Base-by-base conservation (phyloP, 2,329 filamentous ascomycete species). In the Botryosphaeria dothidea region DNA sequence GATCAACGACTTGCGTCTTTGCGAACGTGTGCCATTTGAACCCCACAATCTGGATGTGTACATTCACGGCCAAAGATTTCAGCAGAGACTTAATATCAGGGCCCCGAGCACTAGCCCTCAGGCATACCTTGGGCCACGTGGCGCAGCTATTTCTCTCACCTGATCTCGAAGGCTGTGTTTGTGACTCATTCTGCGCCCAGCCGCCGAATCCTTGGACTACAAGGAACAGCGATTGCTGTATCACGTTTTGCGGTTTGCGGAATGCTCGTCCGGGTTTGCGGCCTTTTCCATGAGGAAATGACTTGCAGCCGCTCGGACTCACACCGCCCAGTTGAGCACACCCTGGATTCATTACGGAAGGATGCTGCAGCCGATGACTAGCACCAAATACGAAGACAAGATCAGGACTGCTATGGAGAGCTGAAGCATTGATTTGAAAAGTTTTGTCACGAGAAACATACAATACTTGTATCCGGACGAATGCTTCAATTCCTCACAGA, bases 91-190 rank as follows among this genome's bases (percentile, higher is more conserved):
- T 5, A 41, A 17, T 4, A 29, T 17, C 19, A 27, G n/a, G 15
- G 8, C 11, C 17, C 27, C 56, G 56, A 46, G 36, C 38, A 43
- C 25, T 23, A 36, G 43, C 34, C n/a, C 27, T 41, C 41, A 46
- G 41, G n/a, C 27, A 46, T 34, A 19, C 9, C 41, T 60, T 31
- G 41, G 56, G 19, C 56, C 56, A 60, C 56, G 56, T 60, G 56
- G 56, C 56, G 56, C 56, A 48, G 27, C 38, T 46, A 23, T 46
- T 23, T 38, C 3, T 15, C 56, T 60, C 56, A 60, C 56, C 56
- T 60, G 56, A 60, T 60, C n/a, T 60, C 13, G 5, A 58, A 58
- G 21, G 23, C 38, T 41, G 51, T 56, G 54, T 31, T 27, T 25
- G 25, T 25, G 45, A 17, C 19, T 19, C 21, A 19, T 6, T 9